phyloP scores from a whole-genome alignment of 257 asterid genomes.

The Coffea eugenioides region DNA sequence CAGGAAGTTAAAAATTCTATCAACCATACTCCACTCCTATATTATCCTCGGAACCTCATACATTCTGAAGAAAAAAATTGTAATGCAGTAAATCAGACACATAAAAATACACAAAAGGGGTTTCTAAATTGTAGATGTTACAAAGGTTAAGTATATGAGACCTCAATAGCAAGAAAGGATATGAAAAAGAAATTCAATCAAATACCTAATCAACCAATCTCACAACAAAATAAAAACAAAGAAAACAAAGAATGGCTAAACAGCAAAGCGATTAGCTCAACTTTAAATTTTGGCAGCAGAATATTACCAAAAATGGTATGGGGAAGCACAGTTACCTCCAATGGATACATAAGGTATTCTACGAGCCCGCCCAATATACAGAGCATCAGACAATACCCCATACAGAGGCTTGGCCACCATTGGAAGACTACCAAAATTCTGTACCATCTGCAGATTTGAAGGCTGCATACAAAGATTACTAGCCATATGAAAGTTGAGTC shows the following conservation, averaged over 20 bases:
- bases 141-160: neutral
- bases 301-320: neutral
- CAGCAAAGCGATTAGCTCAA: neutral
- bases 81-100: neutral
- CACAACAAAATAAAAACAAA: neutral
- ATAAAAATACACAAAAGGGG: neutral
- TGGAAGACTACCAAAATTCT: constrained; percentile 63
- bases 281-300: neutral
- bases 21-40: constrained; percentile 5
- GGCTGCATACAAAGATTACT: constrained; percentile 62
- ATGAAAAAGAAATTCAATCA: neutral
- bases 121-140: neutral
- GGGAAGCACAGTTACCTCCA: constrained; percentile 53
- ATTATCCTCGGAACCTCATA: neutral
- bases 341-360: constrained; percentile 79
- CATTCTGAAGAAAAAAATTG: neutral
- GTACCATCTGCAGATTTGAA: constrained; percentile 75
- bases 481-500: constrained; percentile 77
- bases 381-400: constrained; percentile 87
- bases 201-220: neutral
- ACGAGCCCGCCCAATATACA: constrained; percentile 71
- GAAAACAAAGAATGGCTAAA: neutral
- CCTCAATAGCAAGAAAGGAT: no score
- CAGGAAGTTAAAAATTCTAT: constrained; percentile 18
- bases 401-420: constrained; percentile 88